phyloP scores from a whole-genome alignment of 306 rosid genomes.

The Parietaria judaica region DNA sequence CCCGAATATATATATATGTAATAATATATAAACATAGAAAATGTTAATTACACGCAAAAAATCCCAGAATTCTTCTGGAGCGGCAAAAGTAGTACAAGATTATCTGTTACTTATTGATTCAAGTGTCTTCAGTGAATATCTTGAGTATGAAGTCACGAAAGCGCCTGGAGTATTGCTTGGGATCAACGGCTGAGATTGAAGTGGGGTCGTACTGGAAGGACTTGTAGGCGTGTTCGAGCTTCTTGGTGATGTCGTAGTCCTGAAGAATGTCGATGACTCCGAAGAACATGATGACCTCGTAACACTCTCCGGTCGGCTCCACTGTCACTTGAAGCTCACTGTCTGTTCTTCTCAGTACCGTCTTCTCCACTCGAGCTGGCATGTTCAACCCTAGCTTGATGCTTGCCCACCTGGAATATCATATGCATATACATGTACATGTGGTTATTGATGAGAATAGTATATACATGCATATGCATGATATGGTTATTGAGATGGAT shows the following conservation, averaged over 20 bases:
- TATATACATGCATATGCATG: background rate
- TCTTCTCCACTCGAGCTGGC: slow-evolving; percentile 73
- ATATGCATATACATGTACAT: too few species aligned
- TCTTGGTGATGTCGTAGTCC: slow-evolving; percentile 96
- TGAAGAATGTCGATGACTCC: slow-evolving; percentile 94
- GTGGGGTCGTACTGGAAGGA: slow-evolving; percentile 87
- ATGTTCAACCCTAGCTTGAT: slow-evolving; percentile 55
- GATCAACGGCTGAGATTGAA: slow-evolving; percentile 92
- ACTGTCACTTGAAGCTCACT: slow-evolving; percentile 55
- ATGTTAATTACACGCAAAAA: too few species aligned
- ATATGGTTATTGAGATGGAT: background rate
- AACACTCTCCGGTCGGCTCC: slow-evolving; percentile 75
- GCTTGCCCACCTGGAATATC: slow-evolving; percentile 57
- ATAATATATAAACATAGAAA: too few species aligned
- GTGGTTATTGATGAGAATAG: too few species aligned
- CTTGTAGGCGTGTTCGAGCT: slow-evolving; percentile 96
- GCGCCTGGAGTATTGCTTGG: slow-evolving; percentile 76
- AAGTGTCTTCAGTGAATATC: slow-evolving; percentile 47
- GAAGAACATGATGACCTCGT: slow-evolving; percentile 62
- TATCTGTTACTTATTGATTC: background rate
- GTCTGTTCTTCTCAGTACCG: slow-evolving; percentile 49
- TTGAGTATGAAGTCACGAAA: slow-evolving; percentile 74
- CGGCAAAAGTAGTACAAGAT: too few species aligned
- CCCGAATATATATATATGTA: too few species aligned
- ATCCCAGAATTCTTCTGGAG: too few species aligned